Base-by-base conservation (phyloP, 2,329 filamentous ascomycete species). In the Seiridium unicorne region DNA sequence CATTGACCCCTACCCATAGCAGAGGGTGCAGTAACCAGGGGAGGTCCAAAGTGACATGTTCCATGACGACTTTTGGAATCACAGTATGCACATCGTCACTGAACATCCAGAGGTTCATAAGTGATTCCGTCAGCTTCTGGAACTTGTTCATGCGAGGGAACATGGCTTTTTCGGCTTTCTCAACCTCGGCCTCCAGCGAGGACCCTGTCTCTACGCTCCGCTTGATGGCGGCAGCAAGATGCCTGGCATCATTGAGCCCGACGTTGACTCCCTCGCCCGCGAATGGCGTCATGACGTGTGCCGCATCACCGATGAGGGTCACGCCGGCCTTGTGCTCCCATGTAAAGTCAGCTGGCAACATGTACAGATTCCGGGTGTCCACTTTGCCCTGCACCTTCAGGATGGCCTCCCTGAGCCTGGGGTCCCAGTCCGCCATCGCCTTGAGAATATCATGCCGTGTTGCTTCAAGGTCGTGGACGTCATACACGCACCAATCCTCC, bases 261-360 rank as follows among this genome's bases (percentile, higher is more conserved):
- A 80, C 73, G 65, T 88, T 88, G 34, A 87, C 84, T 2, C 85
- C 85, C 60, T 85, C 84, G 4, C 85, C 85, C 1, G 81, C 81
- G 62, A 81, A 84, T 0, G 82, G 82, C 1, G 80, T 79, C 82
- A 86, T 85, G 31, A 86, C 66, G 69, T 88, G 84, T 6, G 85
- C 85, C 1, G 85, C 82, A 64, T 88, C 84, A 4, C 86, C 86
- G 34, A 87, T 74, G 11, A 86, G 66, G 0, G 85, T 86, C 4
- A 83, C 66, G 0, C 84, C 83, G 5, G 72, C 68, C 18, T 72
- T 73, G 53, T 80, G 75, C 46, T 74, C 61, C 83, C 84, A 88
- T 2, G 65, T 69, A 51, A 76, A 69, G 2, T 80, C 80, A 2
- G 81, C 68, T 0, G 84, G 84, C 8, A 89, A 75, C 67, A 79